Evolutionary conservation across 495 filamentous ascomycete species (phyloP).

Genomic region (Hyaloscypha variabilis): DNA sequence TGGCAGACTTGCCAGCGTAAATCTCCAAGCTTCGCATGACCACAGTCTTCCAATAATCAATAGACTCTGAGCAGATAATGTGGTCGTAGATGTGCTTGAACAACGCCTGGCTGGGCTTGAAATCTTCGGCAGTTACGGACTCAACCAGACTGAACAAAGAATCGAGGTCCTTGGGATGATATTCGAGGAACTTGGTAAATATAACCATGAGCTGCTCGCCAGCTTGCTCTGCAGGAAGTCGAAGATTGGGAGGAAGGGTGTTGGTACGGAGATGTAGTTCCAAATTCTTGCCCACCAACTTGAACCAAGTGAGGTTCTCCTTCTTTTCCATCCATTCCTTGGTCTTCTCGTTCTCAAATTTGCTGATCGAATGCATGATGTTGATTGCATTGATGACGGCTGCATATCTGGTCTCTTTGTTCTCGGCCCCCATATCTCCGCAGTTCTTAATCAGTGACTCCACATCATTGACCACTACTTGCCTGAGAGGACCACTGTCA

Average conservation of each 20-base stretch:
- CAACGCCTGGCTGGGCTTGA: constrained; percentile 75
- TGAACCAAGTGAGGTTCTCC: constrained; percentile 65
- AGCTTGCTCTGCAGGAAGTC: constrained; percentile 86
- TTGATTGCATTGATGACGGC: constrained; percentile 89
- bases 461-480: constrained; percentile 72
- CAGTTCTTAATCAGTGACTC: constrained; percentile 68
- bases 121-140: constrained; percentile 77
- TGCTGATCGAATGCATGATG: constrained; percentile 73
- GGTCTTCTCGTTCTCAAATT: constrained; percentile 52
- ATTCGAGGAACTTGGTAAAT: constrained; percentile 74
- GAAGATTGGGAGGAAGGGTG: constrained; percentile 66
- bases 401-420: constrained; percentile 64
- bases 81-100: constrained; percentile 81
- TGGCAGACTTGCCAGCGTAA: constrained; percentile 74
- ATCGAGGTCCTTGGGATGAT: constrained; percentile 79
- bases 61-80: constrained; percentile 81
- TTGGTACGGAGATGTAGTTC: constrained; percentile 71
- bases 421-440: constrained; percentile 57
- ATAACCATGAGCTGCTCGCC: constrained; percentile 87
- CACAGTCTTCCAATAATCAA: constrained; percentile 85
- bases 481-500: constrained; percentile 72
- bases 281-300: constrained; percentile 76
- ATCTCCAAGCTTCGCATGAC: constrained; percentile 86
- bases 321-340: constrained; percentile 79
- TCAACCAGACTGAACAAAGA: constrained; percentile 85